These are phyloP conservation scores for Rhododendron simsii DNA, from an alignment of 148 eudicot genomes.

Conservation along the genomic window DNA sequence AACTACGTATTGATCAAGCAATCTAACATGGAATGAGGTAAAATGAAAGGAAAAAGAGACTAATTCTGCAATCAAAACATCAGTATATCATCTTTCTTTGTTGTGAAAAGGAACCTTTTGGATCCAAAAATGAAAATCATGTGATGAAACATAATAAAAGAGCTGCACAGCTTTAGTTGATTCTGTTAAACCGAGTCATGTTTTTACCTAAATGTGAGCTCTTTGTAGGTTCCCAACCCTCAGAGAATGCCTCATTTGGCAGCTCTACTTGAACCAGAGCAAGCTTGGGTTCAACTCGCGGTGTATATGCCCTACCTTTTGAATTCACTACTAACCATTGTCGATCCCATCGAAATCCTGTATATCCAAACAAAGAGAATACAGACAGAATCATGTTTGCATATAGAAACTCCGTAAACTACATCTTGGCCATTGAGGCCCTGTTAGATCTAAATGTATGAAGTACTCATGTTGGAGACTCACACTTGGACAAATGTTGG, in stretches of 20 bases:
- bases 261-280: constrained; percentile 68
- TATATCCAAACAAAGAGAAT: constrained; percentile 16
- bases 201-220: constrained; percentile 61
- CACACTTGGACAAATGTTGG: no score
- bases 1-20: background rate
- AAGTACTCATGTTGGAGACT: background rate
- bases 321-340: constrained; percentile 77
- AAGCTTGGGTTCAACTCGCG: constrained; percentile 83
- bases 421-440: background rate
- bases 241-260: constrained; percentile 67
- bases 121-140: background rate
- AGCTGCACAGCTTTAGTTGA: background rate
- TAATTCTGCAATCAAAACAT: background rate
- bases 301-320: constrained; percentile 80
- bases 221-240: constrained; percentile 59
- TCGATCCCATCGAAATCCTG: constrained; percentile 97
- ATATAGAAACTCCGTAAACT: background rate
- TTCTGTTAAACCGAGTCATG: no score
- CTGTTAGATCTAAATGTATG: background rate
- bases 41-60: background rate
- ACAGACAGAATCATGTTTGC: background rate
- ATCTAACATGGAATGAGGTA: background rate
- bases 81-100: background rate
- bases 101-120: background rate
- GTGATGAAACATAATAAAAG: background rate